Evolutionary conservation across 306 rosid species (phyloP).

Genomic region (cucumber (Cucumis sativus)): DNA sequence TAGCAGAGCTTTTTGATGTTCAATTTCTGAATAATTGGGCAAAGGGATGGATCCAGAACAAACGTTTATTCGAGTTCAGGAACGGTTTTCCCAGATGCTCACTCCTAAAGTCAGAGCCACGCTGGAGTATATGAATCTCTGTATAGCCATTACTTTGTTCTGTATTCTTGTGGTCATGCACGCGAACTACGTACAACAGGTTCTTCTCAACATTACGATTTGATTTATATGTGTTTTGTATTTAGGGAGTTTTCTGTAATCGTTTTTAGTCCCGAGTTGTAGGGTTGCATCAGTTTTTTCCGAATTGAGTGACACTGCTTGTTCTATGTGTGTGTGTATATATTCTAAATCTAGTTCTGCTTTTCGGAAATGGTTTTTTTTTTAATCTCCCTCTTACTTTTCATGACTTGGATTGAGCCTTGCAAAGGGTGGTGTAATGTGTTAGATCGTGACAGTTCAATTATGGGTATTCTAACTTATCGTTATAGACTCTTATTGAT

Average conservation of each 20-base stretch:
- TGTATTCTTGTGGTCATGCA: constrained; percentile 97
- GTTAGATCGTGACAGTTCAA: not conserved
- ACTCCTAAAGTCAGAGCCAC: constrained; percentile 79
- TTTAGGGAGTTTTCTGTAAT: not conserved
- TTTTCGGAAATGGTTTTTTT: not conserved
- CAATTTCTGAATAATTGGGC: not conserved
- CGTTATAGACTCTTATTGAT: not conserved
- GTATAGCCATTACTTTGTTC: constrained; percentile 74
- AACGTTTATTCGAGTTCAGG: constrained; percentile 89
- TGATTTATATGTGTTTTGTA: not conserved
- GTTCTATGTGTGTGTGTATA: no score
- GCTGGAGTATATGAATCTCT: constrained; percentile 70
- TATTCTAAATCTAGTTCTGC: not conserved
- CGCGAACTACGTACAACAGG: constrained; percentile 99
- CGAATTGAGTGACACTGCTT: not conserved
- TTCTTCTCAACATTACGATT: not conserved
- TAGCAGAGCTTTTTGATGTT: not conserved
- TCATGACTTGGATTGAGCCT: not conserved
- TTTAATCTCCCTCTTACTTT: no score
- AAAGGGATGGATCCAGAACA: constrained; percentile 86
- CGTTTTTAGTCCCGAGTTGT: not conserved
- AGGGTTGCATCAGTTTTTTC: constrained; percentile 11
- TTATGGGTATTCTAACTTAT: not conserved
- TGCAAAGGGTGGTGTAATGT: not conserved
- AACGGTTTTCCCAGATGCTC: constrained; percentile 84